Conservation (phyloP, 2,329 filamentous ascomycete genomes). For the Diaporthe capsici region DNA sequence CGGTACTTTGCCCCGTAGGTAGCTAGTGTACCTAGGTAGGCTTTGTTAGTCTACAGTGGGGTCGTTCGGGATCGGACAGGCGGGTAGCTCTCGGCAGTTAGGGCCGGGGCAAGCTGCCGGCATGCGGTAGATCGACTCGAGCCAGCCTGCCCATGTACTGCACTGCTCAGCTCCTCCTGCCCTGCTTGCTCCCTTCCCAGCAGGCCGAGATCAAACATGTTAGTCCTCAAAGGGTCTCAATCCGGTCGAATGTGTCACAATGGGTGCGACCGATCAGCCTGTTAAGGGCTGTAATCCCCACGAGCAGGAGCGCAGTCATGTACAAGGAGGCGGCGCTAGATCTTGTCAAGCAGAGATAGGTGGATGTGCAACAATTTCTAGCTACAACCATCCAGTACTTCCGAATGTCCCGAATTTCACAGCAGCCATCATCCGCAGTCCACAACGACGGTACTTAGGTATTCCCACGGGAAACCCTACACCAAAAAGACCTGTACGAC, state of each 20-base stretch:
- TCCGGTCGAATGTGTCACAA: background rate
- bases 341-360: background rate
- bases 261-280: background rate
- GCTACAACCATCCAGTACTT: background rate
- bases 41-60: background rate
- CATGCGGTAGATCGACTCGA: background rate
- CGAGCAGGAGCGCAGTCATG: too few species aligned
- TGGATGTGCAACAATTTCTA: background rate
- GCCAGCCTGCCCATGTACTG: background rate
- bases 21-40: background rate
- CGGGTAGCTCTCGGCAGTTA: constrained; percentile 15
- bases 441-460: too few species aligned
- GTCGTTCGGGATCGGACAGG: background rate
- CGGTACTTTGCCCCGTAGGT: background rate
- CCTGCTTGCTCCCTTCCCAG: accelerated
- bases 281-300: background rate
- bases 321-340: background rate
- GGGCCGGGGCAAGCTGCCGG: constrained; percentile 1
- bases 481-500: background rate
- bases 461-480: background rate
- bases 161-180: background rate
- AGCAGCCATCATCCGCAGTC: background rate
- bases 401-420: background rate
- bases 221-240: background rate
- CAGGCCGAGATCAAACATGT: background rate